Percentiles rank a stretch among this genome's conserved stretches.
Conservation (phyloP, 2,329 filamentous ascomycete genomes). For the Aureobasidium sp. region DNA sequence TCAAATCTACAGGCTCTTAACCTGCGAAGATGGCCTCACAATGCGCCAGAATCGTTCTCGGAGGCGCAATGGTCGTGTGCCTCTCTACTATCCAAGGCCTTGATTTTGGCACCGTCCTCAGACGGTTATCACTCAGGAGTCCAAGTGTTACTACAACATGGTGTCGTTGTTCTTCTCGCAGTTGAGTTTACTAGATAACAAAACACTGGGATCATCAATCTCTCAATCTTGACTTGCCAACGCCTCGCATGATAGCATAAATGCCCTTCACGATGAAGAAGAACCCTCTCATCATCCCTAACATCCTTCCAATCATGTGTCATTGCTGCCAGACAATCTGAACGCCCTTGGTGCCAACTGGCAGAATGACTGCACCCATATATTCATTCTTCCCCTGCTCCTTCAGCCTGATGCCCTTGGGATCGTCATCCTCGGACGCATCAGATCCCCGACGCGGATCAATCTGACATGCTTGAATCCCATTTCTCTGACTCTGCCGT, state of each 20-base stretch:
- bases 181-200: neutral
- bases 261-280: neutral
- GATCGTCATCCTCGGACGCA: neutral
- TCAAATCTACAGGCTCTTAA: neutral
- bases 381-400: neutral
- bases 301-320: neutral
- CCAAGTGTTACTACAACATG: neutral
- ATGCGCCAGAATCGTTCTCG: neutral
- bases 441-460: neutral
- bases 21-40: neutral
- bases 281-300: neutral
- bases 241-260: neutral
- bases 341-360: neutral
- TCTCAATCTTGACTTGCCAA: neutral
- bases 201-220: neutral
- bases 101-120: neutral
- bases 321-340: constrained; percentile 4
- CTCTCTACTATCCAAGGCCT: neutral
- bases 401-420: neutral
- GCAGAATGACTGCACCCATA: neutral
- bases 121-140: neutral
- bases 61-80: neutral
- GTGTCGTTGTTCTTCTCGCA: neutral
- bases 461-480: neutral
- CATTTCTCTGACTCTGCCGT: neutral